These are phyloP conservation scores for Botryobasidium botryosum DNA, from an alignment of 768 basidiomycete genomes.

Conservation along the genomic window DNA sequence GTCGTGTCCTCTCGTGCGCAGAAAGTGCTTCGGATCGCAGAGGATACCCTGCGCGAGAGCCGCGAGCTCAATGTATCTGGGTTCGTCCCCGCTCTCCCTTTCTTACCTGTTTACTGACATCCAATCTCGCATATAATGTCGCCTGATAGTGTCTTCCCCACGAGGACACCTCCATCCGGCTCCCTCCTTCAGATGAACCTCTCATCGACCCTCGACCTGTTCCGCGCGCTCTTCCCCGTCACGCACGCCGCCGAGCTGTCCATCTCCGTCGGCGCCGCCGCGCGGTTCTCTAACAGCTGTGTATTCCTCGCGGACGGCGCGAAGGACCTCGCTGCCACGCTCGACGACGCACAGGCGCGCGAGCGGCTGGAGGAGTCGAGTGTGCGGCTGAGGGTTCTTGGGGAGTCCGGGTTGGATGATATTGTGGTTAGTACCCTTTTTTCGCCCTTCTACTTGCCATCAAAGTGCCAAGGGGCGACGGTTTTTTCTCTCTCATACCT, in stretches of 20 bases:
- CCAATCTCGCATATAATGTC: slow-evolving; percentile 5
- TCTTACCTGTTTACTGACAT: slow-evolving; percentile 8
- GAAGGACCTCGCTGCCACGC: slow-evolving; percentile 27
- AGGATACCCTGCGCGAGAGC: slow-evolving; percentile 50
- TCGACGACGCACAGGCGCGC: no score
- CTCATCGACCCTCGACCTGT: slow-evolving; percentile 55
- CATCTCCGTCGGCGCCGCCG: slow-evolving; percentile 33
- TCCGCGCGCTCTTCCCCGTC: slow-evolving; percentile 62
- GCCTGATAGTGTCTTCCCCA: slow-evolving; percentile 28
- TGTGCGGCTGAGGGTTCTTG: slow-evolving; percentile 33
- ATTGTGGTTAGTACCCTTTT: slow-evolving; percentile 37
- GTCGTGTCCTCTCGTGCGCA: slow-evolving; percentile 40
- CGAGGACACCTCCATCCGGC: slow-evolving; percentile 24
- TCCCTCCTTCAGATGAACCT: slow-evolving; percentile 42
- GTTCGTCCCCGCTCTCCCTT: slow-evolving; percentile 11
- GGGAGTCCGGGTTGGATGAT: slow-evolving; percentile 55
- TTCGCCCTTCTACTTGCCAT: slow-evolving; percentile 4
- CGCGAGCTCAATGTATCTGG: slow-evolving; percentile 41
- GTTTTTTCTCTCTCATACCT: no score
- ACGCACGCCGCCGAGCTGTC: slow-evolving; percentile 31
- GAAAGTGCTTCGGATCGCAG: slow-evolving; percentile 36
- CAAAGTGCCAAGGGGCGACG: not conserved
- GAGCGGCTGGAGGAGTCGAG: slow-evolving; percentile 35
- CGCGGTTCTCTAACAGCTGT: slow-evolving; percentile 76
- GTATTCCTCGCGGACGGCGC: slow-evolving; percentile 38